Evolutionary conservation across 768 basidiomycete species (phyloP), one percentile per base, ranked within the genome.

Genomic region (Sarcodon sp.): DNA sequence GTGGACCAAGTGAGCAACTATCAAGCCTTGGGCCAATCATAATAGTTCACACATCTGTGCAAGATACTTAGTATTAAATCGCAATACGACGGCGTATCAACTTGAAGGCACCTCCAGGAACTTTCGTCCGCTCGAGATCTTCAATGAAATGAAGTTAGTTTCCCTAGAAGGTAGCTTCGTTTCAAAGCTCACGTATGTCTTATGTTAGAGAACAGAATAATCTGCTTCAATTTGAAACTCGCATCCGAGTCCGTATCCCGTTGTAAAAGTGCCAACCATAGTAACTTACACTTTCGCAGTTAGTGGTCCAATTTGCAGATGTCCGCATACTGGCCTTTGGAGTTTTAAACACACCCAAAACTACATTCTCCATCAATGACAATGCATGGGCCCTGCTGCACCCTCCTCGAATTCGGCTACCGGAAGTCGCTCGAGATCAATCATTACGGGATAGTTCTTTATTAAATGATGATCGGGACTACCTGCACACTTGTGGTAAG

Each of bases 41-140:
- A 7, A 15, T 11, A 1, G 11, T 37, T 43, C 21, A 47, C 15
- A 52, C 37, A 13, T 9, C 7, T n/a, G 11, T 15, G 32, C 45
- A 53, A 85, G 85, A 59, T 88, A 86, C 54, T 70, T 89, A 50
- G 73, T 82, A 18, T 59, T 90, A 50, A 86, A 85, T 56, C 79
- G 83, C 45, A 85, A 80, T 55, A 84, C 83, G 33, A 71, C 80
- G 32, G 82, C 80, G 3, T 88, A 87, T 56, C 74, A 81, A 56
- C 69, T 83, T 12, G 77, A 86, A 53, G 69, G 67, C 5, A 69
- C 80, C 1, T 84, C 87, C 8, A 72, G 87, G 51, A 71, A 61
- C 49, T 90, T 79, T 60, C 78, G 77, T 54, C 83, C 86, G 7
- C 56, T 79, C 10, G 59, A 65, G 0, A 66, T 87, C n/a, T 83